Percentiles rank a stretch among this genome's conserved stretches.
Evolutionary conservation across 2,329 filamentous ascomycete species (phyloP).

Genomic region (Aphanocladium album): DNA sequence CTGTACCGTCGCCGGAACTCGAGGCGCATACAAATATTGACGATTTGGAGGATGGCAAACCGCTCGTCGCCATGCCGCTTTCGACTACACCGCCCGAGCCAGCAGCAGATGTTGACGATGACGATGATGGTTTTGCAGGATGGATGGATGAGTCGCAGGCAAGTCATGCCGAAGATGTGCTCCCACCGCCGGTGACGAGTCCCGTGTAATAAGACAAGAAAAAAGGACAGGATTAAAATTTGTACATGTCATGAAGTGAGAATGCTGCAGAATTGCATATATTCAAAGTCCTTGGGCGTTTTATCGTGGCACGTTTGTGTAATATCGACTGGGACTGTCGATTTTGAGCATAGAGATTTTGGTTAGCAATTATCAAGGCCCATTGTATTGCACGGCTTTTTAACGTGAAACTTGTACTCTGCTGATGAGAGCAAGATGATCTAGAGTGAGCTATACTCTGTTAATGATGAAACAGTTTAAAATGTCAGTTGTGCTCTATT

Average conservation of each 20-base stretch:
- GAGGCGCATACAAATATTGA: background rate
- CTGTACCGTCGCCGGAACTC: background rate
- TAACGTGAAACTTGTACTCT: too few relatives aligned
- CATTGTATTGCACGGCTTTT: too few relatives aligned
- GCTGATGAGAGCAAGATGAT: too few relatives aligned
- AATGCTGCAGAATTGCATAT: background rate
- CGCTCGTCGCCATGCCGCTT: slow-evolving; percentile 14
- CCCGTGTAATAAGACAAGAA: background rate
- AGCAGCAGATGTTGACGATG: slow-evolving; percentile 18
- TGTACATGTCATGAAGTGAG: slow-evolving; percentile 1
- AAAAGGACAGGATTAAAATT: background rate
- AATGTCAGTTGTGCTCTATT: too few relatives aligned
- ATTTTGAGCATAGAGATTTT: too few relatives aligned
- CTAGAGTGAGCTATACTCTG: too few relatives aligned
- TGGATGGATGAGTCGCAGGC: slow-evolving; percentile 23
- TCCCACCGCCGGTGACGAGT: background rate
- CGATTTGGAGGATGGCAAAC: background rate
- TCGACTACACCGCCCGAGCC: slow-evolving; percentile 8
- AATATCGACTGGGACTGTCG: too few relatives aligned
- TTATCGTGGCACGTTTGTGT: too few relatives aligned
- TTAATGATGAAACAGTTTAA: too few relatives aligned
- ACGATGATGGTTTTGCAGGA: slow-evolving; percentile 23
- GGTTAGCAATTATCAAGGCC: too few relatives aligned
- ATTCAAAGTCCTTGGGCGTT: too few relatives aligned
- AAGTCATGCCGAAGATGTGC: background rate